These are phyloP conservation scores for Starmerella potacharoeniae DNA, from an alignment of 805 yeast genomes.

Conservation along the genomic window DNA sequence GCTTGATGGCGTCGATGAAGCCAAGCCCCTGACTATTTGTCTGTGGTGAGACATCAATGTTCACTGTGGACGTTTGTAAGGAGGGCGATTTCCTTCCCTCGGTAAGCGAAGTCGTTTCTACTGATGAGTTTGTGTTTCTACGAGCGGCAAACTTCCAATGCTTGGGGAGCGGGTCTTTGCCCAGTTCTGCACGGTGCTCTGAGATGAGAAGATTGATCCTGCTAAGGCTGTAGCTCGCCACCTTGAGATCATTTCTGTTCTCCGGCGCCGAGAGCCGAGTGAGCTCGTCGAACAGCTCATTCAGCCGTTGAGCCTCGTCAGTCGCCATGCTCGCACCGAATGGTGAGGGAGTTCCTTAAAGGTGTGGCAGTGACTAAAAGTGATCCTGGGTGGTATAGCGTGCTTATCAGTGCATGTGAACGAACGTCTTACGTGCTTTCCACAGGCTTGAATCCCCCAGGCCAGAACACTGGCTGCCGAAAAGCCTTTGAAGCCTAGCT, in stretches of 20 bases:
- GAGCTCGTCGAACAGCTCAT: constrained; percentile 3
- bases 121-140: not conserved
- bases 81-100: constrained; percentile 1
- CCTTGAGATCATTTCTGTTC: not conserved
- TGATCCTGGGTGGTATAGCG: not conserved
- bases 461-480: no score
- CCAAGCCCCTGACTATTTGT: constrained; percentile 2
- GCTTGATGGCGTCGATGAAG: constrained; percentile 13
- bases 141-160: not conserved
- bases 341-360: not conserved
- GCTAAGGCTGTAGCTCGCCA: not conserved
- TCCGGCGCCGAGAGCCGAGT: not conserved
- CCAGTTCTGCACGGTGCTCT: not conserved
- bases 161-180: not conserved
- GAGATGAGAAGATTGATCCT: not conserved
- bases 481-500: no score
- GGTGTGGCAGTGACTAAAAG: not conserved
- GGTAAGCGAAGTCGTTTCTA: not conserved
- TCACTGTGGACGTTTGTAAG: constrained; percentile 6
- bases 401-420: constrained; percentile 5
- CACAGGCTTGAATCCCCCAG: not conserved
- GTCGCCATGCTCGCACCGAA: not conserved
- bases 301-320: not conserved
- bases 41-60: constrained; percentile 4
- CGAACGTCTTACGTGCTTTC: not conserved